phyloP scores from a whole-genome alignment of 2,329 filamentous ascomycete species.

The Aspergillus sp. region DNA sequence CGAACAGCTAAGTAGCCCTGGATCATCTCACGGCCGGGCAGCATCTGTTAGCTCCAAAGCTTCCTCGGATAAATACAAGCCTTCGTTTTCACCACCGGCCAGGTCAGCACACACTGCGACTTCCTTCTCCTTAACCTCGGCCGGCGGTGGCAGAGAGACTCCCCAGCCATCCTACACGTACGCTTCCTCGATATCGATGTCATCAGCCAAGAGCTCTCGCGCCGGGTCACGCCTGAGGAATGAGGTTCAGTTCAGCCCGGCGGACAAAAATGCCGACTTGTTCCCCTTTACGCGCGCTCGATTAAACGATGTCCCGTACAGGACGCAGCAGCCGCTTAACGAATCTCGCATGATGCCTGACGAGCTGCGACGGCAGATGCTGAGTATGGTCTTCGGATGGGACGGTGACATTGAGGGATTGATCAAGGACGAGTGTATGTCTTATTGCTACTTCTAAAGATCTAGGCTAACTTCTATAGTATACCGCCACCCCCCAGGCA shows the following conservation, averaged over 20 bases:
- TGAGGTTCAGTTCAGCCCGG: constrained; percentile 75
- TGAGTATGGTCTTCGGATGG: constrained; percentile 94
- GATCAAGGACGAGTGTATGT: constrained; percentile 74
- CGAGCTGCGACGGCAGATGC: constrained; percentile 84
- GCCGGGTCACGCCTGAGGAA: constrained; percentile 71
- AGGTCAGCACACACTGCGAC: constrained; percentile 46
- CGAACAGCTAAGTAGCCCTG: constrained; percentile 68
- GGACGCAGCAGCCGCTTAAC: constrained; percentile 61
- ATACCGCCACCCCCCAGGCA: constrained; percentile 69
- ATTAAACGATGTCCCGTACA: constrained; percentile 79
- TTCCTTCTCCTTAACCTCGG: constrained; percentile 45
- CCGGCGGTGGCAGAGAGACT: constrained; percentile 30
- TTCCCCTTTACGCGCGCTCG: constrained; percentile 84
- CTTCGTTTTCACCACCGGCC: constrained; percentile 41
- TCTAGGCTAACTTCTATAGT: constrained; percentile 43
- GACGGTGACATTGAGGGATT: constrained; percentile 78
- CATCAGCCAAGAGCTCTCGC: constrained; percentile 43
- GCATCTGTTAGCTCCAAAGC: constrained; percentile 62
- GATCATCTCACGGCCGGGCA: constrained; percentile 58
- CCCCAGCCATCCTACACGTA: constrained; percentile 43
- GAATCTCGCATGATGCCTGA: constrained; percentile 66
- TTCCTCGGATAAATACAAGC: constrained; percentile 47
- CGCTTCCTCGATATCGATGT: constrained; percentile 47
- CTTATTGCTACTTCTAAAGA: background rate
- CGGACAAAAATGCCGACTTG: constrained; percentile 72